These are phyloP conservation scores for Ballota nigra DNA, from an alignment of 257 asterid genomes.

Conservation along the genomic window DNA sequence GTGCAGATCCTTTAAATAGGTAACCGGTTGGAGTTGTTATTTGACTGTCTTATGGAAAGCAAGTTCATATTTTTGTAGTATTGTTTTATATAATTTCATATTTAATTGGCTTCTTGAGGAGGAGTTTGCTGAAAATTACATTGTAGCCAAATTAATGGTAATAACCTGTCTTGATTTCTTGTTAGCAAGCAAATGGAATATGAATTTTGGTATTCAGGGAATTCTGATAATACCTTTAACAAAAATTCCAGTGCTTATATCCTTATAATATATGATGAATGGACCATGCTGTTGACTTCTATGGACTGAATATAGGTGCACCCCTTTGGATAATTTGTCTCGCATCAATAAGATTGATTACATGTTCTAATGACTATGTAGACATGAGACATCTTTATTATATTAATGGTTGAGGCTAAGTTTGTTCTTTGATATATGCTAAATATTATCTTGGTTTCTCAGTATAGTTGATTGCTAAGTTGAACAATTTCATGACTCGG, in stretches of 20 bases:
- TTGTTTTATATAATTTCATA: not conserved
- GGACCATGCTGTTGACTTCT: not conserved
- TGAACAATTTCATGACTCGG: not conserved
- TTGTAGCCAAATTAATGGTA: not conserved
- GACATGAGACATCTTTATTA: not conserved
- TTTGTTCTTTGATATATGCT: slow-evolving; percentile 1
- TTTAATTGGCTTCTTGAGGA: slow-evolving; percentile 1
- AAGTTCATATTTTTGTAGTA: not conserved
- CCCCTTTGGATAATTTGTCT: not conserved
- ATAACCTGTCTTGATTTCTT: slow-evolving; percentile 14
- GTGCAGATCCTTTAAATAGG: slow-evolving; percentile 96
- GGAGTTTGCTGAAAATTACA: slow-evolving; percentile 3
- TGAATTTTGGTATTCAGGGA: not conserved
- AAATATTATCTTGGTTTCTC: not conserved
- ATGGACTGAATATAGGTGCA: slow-evolving; percentile 5
- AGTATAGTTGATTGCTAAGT: not conserved
- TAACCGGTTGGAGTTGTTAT: slow-evolving; percentile 21
- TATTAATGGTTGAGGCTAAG: not conserved
- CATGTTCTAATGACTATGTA: slow-evolving; percentile 10
- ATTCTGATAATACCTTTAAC: not conserved
- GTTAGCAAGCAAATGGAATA: slow-evolving; percentile 4
- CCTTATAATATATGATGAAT: not conserved
- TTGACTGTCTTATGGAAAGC: slow-evolving; percentile 7
- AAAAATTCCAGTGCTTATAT: not conserved
- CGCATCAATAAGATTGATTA: not conserved